Evolutionary conservation across 345 rosid species (phyloP).

Genomic region (Chamaenerion angustifolium): DNA sequence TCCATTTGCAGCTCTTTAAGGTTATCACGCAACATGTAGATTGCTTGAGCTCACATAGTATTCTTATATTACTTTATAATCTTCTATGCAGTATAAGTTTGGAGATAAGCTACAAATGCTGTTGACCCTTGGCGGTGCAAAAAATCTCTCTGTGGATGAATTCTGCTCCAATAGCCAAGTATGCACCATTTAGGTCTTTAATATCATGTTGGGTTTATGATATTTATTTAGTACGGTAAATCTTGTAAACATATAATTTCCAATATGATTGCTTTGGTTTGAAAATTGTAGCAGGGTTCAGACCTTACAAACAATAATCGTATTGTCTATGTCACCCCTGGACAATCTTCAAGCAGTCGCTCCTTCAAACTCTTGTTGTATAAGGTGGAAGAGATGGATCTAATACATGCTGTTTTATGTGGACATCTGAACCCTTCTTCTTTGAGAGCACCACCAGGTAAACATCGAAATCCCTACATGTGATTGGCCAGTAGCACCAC

Average conservation of each 20-base stretch:
- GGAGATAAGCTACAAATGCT: conserved; percentile 37
- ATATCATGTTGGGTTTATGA: neutral
- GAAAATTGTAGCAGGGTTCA: conserved; percentile 21
- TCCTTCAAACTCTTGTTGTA: conserved; percentile 37
- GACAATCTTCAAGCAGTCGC: conserved; percentile 29
- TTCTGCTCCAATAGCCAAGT: conserved; percentile 63
- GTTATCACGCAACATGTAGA: no score
- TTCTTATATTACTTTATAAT: neutral
- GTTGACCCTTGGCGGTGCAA: conserved; percentile 49
- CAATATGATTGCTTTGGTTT: no score
- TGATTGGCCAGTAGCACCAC: no score
- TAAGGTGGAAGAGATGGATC: conserved; percentile 56
- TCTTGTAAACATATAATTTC: neutral
- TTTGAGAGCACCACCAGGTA: conserved; percentile 53
- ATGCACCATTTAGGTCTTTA: conserved; percentile 4
- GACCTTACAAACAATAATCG: conserved; percentile 27
- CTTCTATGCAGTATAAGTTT: conserved; percentile 46
- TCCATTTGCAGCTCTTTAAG: no score
- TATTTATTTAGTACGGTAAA: neutral
- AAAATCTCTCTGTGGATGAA: conserved; percentile 29
- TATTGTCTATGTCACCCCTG: conserved; percentile 41
- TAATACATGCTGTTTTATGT: conserved; percentile 51
- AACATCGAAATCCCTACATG: conserved; percentile 3
- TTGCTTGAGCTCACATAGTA: no score
- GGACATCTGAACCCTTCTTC: conserved; percentile 47